Evolutionary conservation across 2,329 filamentous ascomycete genomes (phyloP).

Genomic region (Sclerotinia spermophila): DNA sequence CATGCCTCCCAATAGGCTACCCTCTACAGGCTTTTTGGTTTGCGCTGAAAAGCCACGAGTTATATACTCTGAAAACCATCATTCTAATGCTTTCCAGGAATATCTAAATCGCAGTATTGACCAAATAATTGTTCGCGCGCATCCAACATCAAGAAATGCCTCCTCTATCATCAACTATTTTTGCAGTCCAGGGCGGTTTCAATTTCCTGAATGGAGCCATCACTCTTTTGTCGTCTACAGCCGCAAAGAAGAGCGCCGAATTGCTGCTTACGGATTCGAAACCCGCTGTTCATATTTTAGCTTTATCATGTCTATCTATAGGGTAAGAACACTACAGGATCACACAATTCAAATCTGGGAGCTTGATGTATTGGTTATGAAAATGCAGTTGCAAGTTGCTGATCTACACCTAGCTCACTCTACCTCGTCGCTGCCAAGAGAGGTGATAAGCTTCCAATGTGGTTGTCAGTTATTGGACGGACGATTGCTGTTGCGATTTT

Average conservation of each 20-base stretch:
- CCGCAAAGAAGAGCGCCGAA: neutral
- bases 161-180: neutral
- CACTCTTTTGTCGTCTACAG: neutral
- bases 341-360: too few relatives aligned
- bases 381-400: too few relatives aligned
- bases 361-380: neutral
- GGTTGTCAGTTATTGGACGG: slow-evolving; percentile 3
- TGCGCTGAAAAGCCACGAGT: neutral
- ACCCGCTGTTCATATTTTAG: slow-evolving; percentile 8
- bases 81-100: neutral
- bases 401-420: neutral
- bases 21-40: neutral
- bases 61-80: neutral
- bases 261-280: slow-evolving; percentile 7
- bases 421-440: slow-evolving; percentile 7
- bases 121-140: neutral
- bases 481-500: slow-evolving; percentile 4
- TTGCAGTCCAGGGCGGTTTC: slow-evolving; percentile 2
- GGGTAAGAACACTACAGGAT: neutral
- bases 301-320: slow-evolving; percentile 5
- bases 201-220: slow-evolving; percentile 3
- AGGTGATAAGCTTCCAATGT: slow-evolving; percentile 6
- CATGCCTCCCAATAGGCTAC: neutral
- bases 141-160: neutral
- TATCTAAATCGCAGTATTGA: neutral